Percentiles rank a stretch among this genome's conserved stretches.
Conservation (phyloP, 345 rosid genomes). For the Lepidium sativum region DNA sequence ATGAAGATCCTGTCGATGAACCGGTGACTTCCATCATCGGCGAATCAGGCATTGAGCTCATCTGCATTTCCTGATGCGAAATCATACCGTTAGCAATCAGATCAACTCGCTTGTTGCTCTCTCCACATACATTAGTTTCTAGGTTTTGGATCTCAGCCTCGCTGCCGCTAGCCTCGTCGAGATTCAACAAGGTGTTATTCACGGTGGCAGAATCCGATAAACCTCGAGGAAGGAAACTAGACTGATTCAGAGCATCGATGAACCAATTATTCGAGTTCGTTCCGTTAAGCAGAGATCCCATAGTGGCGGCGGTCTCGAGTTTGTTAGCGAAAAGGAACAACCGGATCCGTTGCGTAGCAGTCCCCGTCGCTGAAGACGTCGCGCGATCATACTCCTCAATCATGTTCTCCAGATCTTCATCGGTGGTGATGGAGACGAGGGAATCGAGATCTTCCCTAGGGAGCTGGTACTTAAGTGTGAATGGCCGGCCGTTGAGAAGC, state of each 20-base stretch:
- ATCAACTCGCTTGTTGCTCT: conserved; percentile 28
- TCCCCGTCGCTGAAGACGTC: conserved; percentile 27
- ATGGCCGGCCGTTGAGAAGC: conserved; percentile 56
- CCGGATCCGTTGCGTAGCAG: conserved; percentile 42
- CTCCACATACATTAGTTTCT: conserved; percentile 8
- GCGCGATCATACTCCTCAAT: conserved; percentile 68
- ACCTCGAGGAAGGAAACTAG: conserved; percentile 55
- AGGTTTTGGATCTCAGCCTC: conserved; percentile 17
- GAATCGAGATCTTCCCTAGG: conserved; percentile 86
- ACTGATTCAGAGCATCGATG: conserved; percentile 68
- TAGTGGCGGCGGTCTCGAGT: conserved; percentile 64
- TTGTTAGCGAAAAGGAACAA: conserved; percentile 58
- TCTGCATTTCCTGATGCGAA: conserved; percentile 38
- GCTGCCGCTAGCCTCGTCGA: conserved; percentile 29
- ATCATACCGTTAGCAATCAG: not conserved
- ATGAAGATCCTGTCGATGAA: conserved; percentile 51
- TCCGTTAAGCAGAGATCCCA: conserved; percentile 60
- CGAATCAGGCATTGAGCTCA: conserved; percentile 46
- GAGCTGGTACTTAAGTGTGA: conserved; percentile 76
- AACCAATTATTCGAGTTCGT: conserved; percentile 81
- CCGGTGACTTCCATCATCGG: conserved; percentile 41
- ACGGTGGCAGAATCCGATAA: conserved; percentile 55
- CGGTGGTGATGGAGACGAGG: conserved; percentile 61
- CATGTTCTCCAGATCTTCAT: conserved; percentile 85
- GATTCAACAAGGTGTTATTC: conserved; percentile 42